Percentiles rank a stretch among this genome's conserved stretches.
phyloP scores from a whole-genome alignment of 768 basidiomycete genomes.

The Lactarius pseudohatsudake region DNA sequence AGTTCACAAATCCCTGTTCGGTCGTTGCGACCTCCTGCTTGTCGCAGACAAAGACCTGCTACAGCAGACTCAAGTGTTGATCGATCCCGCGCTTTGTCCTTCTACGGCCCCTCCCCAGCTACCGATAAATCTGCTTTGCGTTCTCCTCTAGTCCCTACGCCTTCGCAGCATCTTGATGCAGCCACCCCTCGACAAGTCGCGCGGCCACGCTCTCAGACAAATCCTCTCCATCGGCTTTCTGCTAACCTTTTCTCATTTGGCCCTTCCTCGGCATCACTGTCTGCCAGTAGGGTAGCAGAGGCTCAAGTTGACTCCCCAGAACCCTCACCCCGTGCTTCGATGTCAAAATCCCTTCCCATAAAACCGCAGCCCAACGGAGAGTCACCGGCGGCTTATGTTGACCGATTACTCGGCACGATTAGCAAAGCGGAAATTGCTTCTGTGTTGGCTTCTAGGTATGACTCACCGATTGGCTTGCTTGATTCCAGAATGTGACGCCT shows the following conservation, averaged over 20 bases:
- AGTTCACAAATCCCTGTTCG: constrained; percentile 22
- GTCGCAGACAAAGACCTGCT: constrained; percentile 37
- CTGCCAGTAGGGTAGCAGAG: constrained; percentile 27
- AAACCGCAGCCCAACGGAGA: constrained; percentile 59
- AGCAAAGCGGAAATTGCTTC: constrained; percentile 78
- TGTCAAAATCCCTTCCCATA: constrained; percentile 48
- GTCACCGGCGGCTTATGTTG: constrained; percentile 67
- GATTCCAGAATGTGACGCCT: constrained; percentile 13
- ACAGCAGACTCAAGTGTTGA: constrained; percentile 42
- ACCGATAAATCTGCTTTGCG: constrained; percentile 5
- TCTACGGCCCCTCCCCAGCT: constrained; percentile 23
- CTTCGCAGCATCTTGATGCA: constrained; percentile 27
- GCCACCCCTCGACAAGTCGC: constrained; percentile 39
- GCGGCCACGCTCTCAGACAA: constrained; percentile 54
- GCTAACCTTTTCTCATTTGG: constrained; percentile 59
- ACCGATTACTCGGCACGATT: constrained; percentile 60
- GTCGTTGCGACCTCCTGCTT: background rate
- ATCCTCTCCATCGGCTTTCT: constrained; percentile 72
- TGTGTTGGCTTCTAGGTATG: constrained; percentile 79
- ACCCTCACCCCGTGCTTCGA: constrained; percentile 47
- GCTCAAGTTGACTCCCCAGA: constrained; percentile 32
- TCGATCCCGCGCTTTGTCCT: constrained; percentile 35
- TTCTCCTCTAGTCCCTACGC: constrained; percentile 23
- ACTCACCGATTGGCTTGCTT: constrained; percentile 5
- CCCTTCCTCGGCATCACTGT: constrained; percentile 40